Percentiles rank a stretch among this genome's conserved stretches.
These are phyloP conservation scores for Moesziomyces globuligerus DNA, from an alignment of 1,284 basidiomycete species.

Conservation along the genomic window DNA sequence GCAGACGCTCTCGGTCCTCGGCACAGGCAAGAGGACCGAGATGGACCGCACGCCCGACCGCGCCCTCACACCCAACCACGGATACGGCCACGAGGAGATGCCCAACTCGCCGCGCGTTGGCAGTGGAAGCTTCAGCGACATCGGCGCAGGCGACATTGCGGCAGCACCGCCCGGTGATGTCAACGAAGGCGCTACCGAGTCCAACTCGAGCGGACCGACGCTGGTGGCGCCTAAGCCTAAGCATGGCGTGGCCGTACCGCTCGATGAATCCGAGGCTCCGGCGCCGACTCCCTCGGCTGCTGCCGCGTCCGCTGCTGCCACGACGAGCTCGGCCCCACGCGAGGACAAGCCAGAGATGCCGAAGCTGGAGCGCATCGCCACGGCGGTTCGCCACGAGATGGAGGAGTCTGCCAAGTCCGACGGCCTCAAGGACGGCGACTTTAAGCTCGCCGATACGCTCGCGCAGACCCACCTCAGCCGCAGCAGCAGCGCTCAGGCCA, in stretches of 20 bases:
- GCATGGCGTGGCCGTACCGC: slow-evolving; percentile 30
- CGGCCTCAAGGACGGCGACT: slow-evolving; percentile 57
- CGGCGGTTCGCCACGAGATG: slow-evolving; percentile 52
- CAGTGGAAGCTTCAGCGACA: slow-evolving; percentile 25
- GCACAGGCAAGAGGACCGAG: slow-evolving; percentile 33
- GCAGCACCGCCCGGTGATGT: slow-evolving; percentile 39
- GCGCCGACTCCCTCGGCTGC: slow-evolving; percentile 22
- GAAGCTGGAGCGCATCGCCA: slow-evolving; percentile 46
- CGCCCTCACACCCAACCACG: slow-evolving; percentile 44
- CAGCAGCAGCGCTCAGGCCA: slow-evolving; percentile 13
- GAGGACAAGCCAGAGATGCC: slow-evolving; percentile 44
- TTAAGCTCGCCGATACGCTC: slow-evolving; percentile 62
- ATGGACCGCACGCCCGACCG: slow-evolving; percentile 40
- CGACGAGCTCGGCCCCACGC: not conserved
- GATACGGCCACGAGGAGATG: slow-evolving; percentile 21
- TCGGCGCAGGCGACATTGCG: slow-evolving; percentile 33
- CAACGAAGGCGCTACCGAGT: slow-evolving; percentile 1
- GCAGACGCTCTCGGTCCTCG: slow-evolving; percentile 48
- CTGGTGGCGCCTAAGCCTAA: slow-evolving; percentile 38
- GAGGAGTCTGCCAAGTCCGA: slow-evolving; percentile 56
- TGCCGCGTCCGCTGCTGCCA: slow-evolving; percentile 4
- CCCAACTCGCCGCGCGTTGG: slow-evolving; percentile 32
- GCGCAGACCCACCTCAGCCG: slow-evolving; percentile 32
- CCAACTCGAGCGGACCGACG: slow-evolving; percentile 2
- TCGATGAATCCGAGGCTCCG: slow-evolving; percentile 24